Evolutionary conservation across 768 basidiomycete species (phyloP), one percentile per base, ranked within the genome.

Genomic region (Pleurotus pulmonarius): DNA sequence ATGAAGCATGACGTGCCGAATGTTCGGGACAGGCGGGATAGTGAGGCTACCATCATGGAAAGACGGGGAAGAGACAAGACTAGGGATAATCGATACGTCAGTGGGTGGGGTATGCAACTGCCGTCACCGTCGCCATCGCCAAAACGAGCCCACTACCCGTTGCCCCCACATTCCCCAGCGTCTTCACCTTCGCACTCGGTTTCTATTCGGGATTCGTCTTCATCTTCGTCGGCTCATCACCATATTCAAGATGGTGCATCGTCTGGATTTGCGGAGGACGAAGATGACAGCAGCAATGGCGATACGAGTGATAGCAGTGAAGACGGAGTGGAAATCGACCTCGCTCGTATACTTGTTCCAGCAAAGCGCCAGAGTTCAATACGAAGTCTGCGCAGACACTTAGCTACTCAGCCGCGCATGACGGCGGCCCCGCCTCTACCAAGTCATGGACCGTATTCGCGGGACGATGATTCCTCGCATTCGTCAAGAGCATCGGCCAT

Each of bases 281-380:
- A 58, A 34, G 57, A 61, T 18, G 46, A 57, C 24, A 74, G 74
- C 3, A 39, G 51, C 40, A 24, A 18, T 9, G 79, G 79, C 6
- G 78, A 80, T 12, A 82, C 80, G 40, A 43, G 47, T 12, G 40
- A 57, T 13, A 62, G 59, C 39, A 65, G 63, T 26, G 73, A 75
- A 6, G 76, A 76, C 5, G 74, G 72, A 5, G 75, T 75, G 13
- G 88, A 89, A 63, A 71, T 89, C 46, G 79, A 84, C 63, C 74
- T 90, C 40, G 83, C 86, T 13, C 77, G 79, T 24, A 76, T 90
- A 55, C 81, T 91, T 37, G 82, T 87, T 24, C 86, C 83, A 6
- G 78, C 89, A 16, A 87, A 83, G 65, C 75, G 88, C 24, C 88
- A 91, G 64, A 79, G 84, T 58, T 89, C 88, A 15, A 90, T 90